Evolutionary conservation across 352 stramenopile genomes (phyloP).

Genomic region (Phytopythium aichiense): DNA sequence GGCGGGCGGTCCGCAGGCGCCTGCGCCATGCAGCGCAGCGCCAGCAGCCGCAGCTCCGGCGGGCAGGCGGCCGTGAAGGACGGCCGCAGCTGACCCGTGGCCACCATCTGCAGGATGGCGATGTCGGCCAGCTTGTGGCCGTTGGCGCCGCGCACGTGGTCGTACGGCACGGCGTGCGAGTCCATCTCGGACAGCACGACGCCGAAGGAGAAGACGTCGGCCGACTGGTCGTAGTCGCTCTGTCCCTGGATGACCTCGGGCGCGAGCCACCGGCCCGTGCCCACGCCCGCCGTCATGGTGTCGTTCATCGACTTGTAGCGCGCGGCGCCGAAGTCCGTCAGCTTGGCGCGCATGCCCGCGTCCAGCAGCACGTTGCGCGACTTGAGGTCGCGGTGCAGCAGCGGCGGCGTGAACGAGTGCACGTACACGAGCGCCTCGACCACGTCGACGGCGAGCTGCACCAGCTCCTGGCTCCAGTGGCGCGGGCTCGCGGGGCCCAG

Average conservation of each 20-base stretch:
- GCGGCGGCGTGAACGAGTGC: slow-evolving; percentile 40
- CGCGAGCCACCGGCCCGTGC: slow-evolving; percentile 25
- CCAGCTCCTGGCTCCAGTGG: slow-evolving; percentile 22
- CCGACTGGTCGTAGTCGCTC: slow-evolving; percentile 17
- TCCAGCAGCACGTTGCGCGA: slow-evolving; percentile 46
- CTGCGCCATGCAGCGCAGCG: too few species aligned
- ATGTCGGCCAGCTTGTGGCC: slow-evolving; percentile 22
- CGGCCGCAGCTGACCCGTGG: slow-evolving; percentile 18
- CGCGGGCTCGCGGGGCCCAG: slow-evolving; percentile 9
- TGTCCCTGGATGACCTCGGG: slow-evolving; percentile 23
- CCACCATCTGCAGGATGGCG: slow-evolving; percentile 36
- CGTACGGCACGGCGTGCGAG: slow-evolving; percentile 36
- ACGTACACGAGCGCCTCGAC: slow-evolving; percentile 51
- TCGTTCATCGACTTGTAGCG: slow-evolving; percentile 5
- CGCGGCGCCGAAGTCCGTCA: slow-evolving; percentile 19
- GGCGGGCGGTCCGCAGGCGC: too few species aligned
- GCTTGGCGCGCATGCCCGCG: slow-evolving; percentile 18
- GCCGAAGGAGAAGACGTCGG: slow-evolving; percentile 39
- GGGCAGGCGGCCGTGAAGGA: too few species aligned
- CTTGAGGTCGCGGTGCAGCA: slow-evolving; percentile 56
- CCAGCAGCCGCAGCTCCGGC: too few species aligned
- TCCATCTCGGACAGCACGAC: slow-evolving; percentile 41
- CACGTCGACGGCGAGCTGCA: slow-evolving; percentile 40
- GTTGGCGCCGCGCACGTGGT: slow-evolving; percentile 18
- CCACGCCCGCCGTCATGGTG: slow-evolving; percentile 23